Base-by-base conservation (phyloP, 768 basidiomycete species). In the Dioszegia crocea region DNA sequence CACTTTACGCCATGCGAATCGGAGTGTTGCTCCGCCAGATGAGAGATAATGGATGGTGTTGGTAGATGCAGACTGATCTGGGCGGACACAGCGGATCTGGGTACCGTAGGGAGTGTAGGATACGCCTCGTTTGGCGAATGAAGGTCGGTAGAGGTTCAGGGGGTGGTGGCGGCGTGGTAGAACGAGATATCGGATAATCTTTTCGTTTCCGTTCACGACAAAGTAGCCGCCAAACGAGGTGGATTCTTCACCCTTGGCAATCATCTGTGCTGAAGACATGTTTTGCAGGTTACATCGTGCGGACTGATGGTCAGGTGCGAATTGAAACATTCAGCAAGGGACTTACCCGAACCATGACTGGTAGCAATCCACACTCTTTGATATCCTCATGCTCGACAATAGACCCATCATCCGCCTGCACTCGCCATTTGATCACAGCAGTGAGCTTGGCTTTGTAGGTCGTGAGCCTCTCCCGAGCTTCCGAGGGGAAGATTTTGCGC, bases 161-260 rank as follows among this genome's bases (percentile, higher is more conserved):
- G 90, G 91, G 79, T 98, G 91, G 74, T 98, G 91, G 53, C 96
- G 84, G 26, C 96, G 87, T 12, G 93, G 94, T 38, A 99, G 83
- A 70, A 98, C 92, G 74, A 98, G 66, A 79, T 92, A 97, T 63
- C 96, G 91, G 66, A 99, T 93, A 62, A 99, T 84, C 79, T 92
- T 91, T 79, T 99, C 96, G 78, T 97, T 98, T 62, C 96, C 96
- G 76, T 99, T 99, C 77, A 99, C 86, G 73, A 99, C 84, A 74
- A 99, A 99, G 79, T 99, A 98, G 27, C 94, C 96, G 52, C 96
- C 96, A 71, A 97, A 97, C 77, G 98, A 96, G 79, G 96, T 91
- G 0, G 96, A 86, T 71, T 99, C 96, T 81, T 99, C 96, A 74
- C 94, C 88, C 61, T 87, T 86, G 56, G 81, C 80, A 56, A 98